A percentile compares a stretch with the other conserved stretches of the same genome.
Conservation (phyloP, 768 basidiomycete species). For the Termitomyces sp. region DNA sequence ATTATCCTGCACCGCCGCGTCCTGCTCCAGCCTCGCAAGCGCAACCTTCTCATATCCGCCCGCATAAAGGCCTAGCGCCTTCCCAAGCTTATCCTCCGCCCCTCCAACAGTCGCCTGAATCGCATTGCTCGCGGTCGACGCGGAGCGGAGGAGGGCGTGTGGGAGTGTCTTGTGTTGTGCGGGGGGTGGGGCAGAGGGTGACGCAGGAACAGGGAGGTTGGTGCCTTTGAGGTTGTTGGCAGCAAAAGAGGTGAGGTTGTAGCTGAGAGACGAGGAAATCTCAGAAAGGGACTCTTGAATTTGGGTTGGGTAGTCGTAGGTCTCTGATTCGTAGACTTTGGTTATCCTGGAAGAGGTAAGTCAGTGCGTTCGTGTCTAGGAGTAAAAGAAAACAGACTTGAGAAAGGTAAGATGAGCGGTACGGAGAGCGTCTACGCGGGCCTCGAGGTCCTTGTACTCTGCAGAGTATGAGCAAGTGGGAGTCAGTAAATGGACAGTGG, state of each 20-base stretch:
- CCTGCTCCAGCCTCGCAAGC: slow-evolving; percentile 76
- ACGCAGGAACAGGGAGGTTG: slow-evolving; percentile 68
- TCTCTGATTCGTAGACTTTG: slow-evolving; percentile 84
- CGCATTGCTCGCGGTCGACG: slow-evolving; percentile 52
- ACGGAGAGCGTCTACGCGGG: slow-evolving; percentile 89
- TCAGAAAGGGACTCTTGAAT: slow-evolving; percentile 81
- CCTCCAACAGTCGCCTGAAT: slow-evolving; percentile 40
- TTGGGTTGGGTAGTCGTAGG: slow-evolving; percentile 88
- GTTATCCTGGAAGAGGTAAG: slow-evolving; percentile 55
- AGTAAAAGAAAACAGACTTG: slow-evolving; percentile 49
- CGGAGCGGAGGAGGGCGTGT: slow-evolving; percentile 86
- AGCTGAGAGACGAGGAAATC: slow-evolving; percentile 64
- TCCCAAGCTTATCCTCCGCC: slow-evolving; percentile 64
- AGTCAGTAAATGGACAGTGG: slow-evolving; percentile 1
- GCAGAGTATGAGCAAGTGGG: neutral
- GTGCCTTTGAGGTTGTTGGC: slow-evolving; percentile 88
- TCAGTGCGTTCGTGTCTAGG: neutral
- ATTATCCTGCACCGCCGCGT: slow-evolving; percentile 57
- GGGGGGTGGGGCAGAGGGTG: slow-evolving; percentile 51
- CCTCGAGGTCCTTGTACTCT: slow-evolving; percentile 97
- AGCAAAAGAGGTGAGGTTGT: slow-evolving; percentile 79
- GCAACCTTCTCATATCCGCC: slow-evolving; percentile 82
- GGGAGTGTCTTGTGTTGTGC: slow-evolving; percentile 93
- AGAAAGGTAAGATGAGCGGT: slow-evolving; percentile 71
- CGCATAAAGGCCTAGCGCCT: slow-evolving; percentile 76